phyloP scores from a whole-genome alignment of 768 basidiomycete species.

The Lentinus brumalis region DNA sequence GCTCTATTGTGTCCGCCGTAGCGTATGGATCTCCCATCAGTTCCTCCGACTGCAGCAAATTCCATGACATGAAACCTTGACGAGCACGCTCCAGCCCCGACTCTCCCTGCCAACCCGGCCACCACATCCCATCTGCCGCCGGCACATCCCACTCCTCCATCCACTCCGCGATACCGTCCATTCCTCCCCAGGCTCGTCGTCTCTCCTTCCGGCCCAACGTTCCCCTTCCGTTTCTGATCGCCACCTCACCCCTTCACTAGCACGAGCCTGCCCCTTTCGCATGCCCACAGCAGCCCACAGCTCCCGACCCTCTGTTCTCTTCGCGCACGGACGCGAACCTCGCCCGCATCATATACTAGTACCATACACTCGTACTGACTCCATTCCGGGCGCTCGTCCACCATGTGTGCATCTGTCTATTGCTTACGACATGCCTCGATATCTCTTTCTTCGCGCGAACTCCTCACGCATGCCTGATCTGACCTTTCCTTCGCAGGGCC shows the following conservation, averaged over 20 bases:
- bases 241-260: background rate
- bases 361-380: no score
- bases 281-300: background rate
- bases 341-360: background rate
- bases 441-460: no score
- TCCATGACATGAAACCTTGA: conserved; percentile 5
- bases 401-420: no score
- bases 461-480: no score
- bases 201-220: no score
- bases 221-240: background rate
- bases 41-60: conserved; percentile 1
- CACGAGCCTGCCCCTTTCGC: background rate
- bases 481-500: no score
- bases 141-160: no score
- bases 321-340: background rate
- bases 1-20: background rate
- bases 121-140: no score
- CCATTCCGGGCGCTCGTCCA: no score
- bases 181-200: no score
- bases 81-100: background rate
- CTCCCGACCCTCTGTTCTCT: background rate
- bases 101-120: background rate
- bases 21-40: background rate
- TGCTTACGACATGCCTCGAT: no score
- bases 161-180: no score